These are phyloP conservation scores for Phytophthora brassicae DNA, from an alignment of 352 stramenopile genomes.

Conservation along the genomic window DNA sequence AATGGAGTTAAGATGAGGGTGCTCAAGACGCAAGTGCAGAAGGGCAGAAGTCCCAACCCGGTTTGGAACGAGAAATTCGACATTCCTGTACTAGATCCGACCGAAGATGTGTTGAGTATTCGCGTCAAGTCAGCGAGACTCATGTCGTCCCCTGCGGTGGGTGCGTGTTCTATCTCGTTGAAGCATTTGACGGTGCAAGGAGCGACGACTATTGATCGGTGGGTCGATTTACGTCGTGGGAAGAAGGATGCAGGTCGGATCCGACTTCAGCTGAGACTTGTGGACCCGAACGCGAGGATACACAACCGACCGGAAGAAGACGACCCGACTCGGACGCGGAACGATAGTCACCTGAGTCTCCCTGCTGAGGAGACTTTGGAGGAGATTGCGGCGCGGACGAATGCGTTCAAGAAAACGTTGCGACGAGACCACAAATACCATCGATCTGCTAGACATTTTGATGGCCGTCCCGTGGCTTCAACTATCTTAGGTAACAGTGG, in stretches of 20 bases:
- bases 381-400: constrained; percentile 21
- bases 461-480: constrained; percentile 21
- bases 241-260: constrained; percentile 63
- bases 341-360: constrained; percentile 38
- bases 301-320: constrained; percentile 19
- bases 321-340: not conserved
- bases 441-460: constrained; percentile 29
- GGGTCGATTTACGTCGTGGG: constrained; percentile 53
- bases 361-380: constrained; percentile 25
- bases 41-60: constrained; percentile 44
- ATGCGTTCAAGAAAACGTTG: constrained; percentile 24
- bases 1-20: constrained; percentile 32
- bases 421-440: constrained; percentile 41
- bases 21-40: constrained; percentile 70
- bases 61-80: constrained; percentile 86
- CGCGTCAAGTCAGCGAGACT: constrained; percentile 72
- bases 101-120: constrained; percentile 60
- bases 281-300: constrained; percentile 25
- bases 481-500: constrained; percentile 22
- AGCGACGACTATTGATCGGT: constrained; percentile 47
- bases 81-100: constrained; percentile 48
- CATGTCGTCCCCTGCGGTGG: constrained; percentile 61
- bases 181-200: constrained; percentile 44
- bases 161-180: constrained; percentile 50
- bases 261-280: constrained; percentile 66